phyloP scores from a whole-genome alignment of 1,284 basidiomycete genomes.

The Singerocomus rubriflavus region DNA sequence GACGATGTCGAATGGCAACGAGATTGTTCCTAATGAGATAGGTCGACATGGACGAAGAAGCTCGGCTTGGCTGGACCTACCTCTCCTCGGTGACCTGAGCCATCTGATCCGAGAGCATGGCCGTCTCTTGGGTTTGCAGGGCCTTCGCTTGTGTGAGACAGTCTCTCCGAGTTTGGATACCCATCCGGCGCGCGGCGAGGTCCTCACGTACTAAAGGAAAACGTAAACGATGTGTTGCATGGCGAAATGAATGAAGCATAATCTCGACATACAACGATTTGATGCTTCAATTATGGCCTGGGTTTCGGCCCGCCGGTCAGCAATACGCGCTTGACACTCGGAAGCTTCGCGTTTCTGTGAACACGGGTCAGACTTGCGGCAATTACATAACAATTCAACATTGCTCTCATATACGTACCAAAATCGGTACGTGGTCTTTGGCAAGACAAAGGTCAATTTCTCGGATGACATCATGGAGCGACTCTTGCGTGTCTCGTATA shows the following conservation, averaged over 20 bases:
- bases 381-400: conserved; percentile 24
- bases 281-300: conserved; percentile 41
- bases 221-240: conserved; percentile 12
- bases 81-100: conserved; percentile 27
- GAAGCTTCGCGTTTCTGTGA: conserved; percentile 60
- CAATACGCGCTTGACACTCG: conserved; percentile 53
- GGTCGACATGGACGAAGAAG: conserved; percentile 10
- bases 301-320: conserved; percentile 43
- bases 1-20: conserved; percentile 42
- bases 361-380: conserved; percentile 18
- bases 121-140: conserved; percentile 39
- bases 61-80: conserved; percentile 7
- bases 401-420: conserved; percentile 37
- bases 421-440: conserved; percentile 39
- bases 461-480: conserved; percentile 51
- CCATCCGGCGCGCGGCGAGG: conserved; percentile 40
- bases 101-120: conserved; percentile 35
- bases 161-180: conserved; percentile 47
- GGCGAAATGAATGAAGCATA: conserved; percentile 16
- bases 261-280: conserved; percentile 44
- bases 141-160: conserved; percentile 45
- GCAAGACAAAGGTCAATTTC: conserved; percentile 54
- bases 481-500: conserved; percentile 63
- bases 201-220: conserved; percentile 40
- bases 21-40: conserved; percentile 41